Evolutionary conservation across 208 protist genomes (phyloP).

Genomic region (Trypanosoma vivax): DNA sequence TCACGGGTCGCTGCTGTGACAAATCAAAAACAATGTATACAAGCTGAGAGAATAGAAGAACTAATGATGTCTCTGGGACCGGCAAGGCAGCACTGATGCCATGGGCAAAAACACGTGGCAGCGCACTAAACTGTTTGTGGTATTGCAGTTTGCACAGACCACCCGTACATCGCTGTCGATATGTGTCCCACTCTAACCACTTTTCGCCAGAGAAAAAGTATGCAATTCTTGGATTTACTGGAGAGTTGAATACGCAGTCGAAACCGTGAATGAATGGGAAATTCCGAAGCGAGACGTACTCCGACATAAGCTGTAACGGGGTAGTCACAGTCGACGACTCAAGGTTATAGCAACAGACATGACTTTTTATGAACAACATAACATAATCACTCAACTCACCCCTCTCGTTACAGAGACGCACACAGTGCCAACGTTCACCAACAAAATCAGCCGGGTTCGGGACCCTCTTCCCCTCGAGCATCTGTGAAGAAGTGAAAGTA

Average conservation of each 20-base stretch:
- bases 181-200: constrained; percentile 44
- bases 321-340: constrained; percentile 9
- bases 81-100: constrained; percentile 37
- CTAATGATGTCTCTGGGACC: constrained; percentile 32
- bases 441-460: constrained; percentile 15
- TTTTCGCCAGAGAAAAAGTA: constrained; percentile 36
- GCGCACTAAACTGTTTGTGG: constrained; percentile 25
- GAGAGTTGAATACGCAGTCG: constrained; percentile 41
- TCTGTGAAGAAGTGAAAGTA: no score
- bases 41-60: constrained; percentile 55
- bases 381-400: constrained; percentile 15
- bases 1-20: constrained; percentile 1
- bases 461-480: no score
- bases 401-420: constrained; percentile 21
- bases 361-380: constrained; percentile 26
- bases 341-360: constrained; percentile 27
- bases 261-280: constrained; percentile 48
- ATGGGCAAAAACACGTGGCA: constrained; percentile 38
- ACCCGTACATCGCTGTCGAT: constrained; percentile 18
- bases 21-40: constrained; percentile 59
- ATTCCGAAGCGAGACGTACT: neutral
- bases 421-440: constrained; percentile 22
- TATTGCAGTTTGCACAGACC: constrained; percentile 24
- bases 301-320: constrained; percentile 10
- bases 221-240: constrained; percentile 27